These are phyloP conservation scores for Dactylonectria macrodidyma DNA, from an alignment of 2,329 filamentous ascomycete genomes.

Conservation along the genomic window DNA sequence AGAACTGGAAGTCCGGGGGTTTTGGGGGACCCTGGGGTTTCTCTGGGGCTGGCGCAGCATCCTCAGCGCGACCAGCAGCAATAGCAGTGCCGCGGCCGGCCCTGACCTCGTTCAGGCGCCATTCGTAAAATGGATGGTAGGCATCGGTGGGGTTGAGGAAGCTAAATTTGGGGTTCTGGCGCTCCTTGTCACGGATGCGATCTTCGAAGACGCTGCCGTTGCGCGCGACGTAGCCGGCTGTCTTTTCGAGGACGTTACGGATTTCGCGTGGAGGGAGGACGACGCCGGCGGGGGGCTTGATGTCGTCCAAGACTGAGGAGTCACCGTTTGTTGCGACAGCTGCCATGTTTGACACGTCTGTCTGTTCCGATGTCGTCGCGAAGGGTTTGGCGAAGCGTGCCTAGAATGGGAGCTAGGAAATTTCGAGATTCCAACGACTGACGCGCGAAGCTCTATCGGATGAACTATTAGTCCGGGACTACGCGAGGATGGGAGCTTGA, in stretches of 20 bases:
- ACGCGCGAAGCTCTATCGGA: conserved; percentile 24
- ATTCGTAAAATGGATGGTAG: conserved; percentile 91
- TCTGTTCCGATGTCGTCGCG: conserved; percentile 15
- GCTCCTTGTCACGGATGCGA: conserved; percentile 87
- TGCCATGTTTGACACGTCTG: conserved; percentile 45
- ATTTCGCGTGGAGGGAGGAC: conserved; percentile 93
- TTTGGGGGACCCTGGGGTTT: conserved; percentile 87
- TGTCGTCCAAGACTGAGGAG: conserved; percentile 72
- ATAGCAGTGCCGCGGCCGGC: conserved; percentile 86
- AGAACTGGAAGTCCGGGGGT: conserved; percentile 92
- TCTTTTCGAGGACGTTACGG: conserved; percentile 89
- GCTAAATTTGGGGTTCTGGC: conserved; percentile 89
- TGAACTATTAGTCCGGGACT: conserved; percentile 12
- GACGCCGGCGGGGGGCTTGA: conserved; percentile 85
- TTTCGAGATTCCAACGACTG: conserved; percentile 38
- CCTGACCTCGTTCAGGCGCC: conserved; percentile 89
- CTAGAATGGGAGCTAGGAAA: conserved; percentile 38
- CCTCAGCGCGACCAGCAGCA: conserved; percentile 80
- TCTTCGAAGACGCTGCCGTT: conserved; percentile 82
- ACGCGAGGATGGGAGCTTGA: neutral
- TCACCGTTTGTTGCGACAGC: conserved; percentile 66
- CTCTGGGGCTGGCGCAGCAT: conserved; percentile 66
- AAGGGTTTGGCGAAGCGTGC: conserved; percentile 11
- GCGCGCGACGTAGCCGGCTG: conserved; percentile 88
- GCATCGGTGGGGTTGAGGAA: conserved; percentile 87